phyloP scores from a whole-genome alignment of 2,329 filamentous ascomycete genomes.

The Rugonectria rugulosa region DNA sequence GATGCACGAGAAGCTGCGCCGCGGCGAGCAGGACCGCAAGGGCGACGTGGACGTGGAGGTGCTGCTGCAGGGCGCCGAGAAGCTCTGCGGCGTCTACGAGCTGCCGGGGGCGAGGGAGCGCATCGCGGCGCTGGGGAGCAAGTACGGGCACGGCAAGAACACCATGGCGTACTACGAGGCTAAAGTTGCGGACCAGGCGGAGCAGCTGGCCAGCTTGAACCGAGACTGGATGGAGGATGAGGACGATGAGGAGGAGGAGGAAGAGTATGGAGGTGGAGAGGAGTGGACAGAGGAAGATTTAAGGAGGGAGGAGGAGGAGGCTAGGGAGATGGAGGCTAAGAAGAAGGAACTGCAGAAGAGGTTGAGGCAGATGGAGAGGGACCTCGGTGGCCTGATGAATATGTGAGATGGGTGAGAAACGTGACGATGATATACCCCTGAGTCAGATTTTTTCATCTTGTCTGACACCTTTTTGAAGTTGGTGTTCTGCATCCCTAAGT shows the following conservation, averaged over 20 bases:
- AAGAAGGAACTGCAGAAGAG: slow-evolving; percentile 64
- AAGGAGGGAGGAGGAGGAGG: slow-evolving; percentile 72
- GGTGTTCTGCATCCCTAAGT: no score
- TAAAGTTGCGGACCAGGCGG: slow-evolving; percentile 78
- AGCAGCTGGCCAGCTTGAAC: slow-evolving; percentile 77
- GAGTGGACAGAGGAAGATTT: slow-evolving; percentile 74
- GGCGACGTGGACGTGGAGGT: slow-evolving; percentile 88
- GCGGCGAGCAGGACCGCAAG: slow-evolving; percentile 57
- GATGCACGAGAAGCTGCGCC: slow-evolving; percentile 80
- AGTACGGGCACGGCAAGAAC: slow-evolving; percentile 73
- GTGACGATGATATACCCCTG: slow-evolving; percentile 28
- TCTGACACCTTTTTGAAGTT: no score
- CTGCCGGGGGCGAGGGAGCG: slow-evolving; percentile 79
- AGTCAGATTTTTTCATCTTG: no score
- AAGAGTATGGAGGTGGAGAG: slow-evolving; percentile 55
- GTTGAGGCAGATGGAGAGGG: slow-evolving; percentile 62
- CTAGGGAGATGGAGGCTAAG: slow-evolving; percentile 62
- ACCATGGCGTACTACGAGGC: slow-evolving; percentile 84
- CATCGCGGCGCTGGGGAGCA: slow-evolving; percentile 75
- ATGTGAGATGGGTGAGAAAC: slow-evolving; percentile 49
- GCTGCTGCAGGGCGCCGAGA: slow-evolving; percentile 85
- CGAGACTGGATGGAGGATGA: slow-evolving; percentile 65
- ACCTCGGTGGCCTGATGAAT: slow-evolving; percentile 61
- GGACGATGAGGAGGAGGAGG: slow-evolving; percentile 60
- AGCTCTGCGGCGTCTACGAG: slow-evolving; percentile 87